Base-by-base conservation (phyloP, 345 rosid genomes). In the Kandelia obovata region DNA sequence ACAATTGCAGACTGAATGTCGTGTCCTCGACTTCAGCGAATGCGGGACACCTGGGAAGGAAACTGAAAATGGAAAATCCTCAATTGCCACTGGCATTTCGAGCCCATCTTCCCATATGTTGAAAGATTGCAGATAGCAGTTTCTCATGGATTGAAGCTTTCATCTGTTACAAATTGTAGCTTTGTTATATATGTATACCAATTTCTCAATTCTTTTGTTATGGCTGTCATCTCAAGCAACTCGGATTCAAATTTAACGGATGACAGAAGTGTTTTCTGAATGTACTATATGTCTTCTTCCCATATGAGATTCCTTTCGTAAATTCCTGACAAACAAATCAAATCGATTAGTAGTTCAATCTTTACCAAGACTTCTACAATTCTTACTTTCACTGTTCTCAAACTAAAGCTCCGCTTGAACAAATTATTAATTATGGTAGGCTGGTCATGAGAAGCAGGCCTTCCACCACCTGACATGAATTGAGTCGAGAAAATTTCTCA, bases 1-100 rank as follows among this genome's bases (percentile, higher is more conserved):
- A 58, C 52, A 39, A 10, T 2, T 74, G 85, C 88, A 96, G 99
- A 80, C 83, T 25, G 99, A 91, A 76, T 76, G 94, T 21, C 97
- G 99, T 1, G 67, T 77, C 16, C 92, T 96, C 6, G 99, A 96
- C 80, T 96, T 96, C 77, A 92, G 91, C 49, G 99, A 96, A 67
- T 96, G 99, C 30, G 98, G 79, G 68, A 90, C 91, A 43, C 99
- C 98, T 0, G 86, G 75, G 74, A 90, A 84, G 76, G 83, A 77
- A 61, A 80, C 35, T 52, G 92, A 81, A 65, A 77, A 74, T 19
- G 80, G 77, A n/a, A 77, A 79, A 78, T 80, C 88, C 2, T 80
- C 78, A 20, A 64, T 70, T 19, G 78, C 76, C 16, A 1, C 70
- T 59, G 70, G 71, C 72, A 81, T 80, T 73, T 75, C 92, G 26